These are phyloP conservation scores for Penstemon eatonii DNA, from an alignment of 257 asterid genomes.

Conservation along the genomic window DNA sequence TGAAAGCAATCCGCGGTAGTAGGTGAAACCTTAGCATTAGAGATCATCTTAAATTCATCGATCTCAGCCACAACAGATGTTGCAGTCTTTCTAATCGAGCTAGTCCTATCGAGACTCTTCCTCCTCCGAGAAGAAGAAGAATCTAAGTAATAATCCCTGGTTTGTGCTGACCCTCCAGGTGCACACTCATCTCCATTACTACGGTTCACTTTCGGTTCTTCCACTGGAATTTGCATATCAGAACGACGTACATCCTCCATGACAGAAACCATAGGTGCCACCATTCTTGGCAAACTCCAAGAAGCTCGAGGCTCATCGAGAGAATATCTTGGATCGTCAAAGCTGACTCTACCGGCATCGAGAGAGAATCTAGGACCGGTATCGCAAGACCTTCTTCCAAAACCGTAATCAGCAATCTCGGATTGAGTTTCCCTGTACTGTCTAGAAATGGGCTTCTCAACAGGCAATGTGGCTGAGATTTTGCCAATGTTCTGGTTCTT, in stretches of 20 bases:
- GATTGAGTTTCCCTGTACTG: slow-evolving; percentile 77
- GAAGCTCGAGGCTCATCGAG: slow-evolving; percentile 90
- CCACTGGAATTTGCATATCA: slow-evolving; percentile 71
- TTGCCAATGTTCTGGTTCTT: slow-evolving; percentile 57
- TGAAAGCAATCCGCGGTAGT: slow-evolving; percentile 46
- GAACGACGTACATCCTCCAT: slow-evolving; percentile 61
- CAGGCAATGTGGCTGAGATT: slow-evolving; percentile 57
- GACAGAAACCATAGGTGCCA: slow-evolving; percentile 72
- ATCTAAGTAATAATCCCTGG: slow-evolving; percentile 73
- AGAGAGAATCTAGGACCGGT: slow-evolving; percentile 83
- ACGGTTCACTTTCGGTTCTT: slow-evolving; percentile 37
- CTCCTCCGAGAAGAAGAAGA: slow-evolving; percentile 78
- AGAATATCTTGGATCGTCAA: slow-evolving; percentile 78
- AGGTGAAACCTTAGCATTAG: slow-evolving; percentile 62
- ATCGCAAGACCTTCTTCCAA: slow-evolving; percentile 82
- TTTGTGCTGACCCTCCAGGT: slow-evolving; percentile 84
- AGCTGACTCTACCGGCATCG: slow-evolving; percentile 74
- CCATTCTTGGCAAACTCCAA: slow-evolving; percentile 68
- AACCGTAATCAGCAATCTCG: slow-evolving; percentile 87
- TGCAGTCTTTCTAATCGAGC: slow-evolving; percentile 73
- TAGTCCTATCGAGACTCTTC: slow-evolving; percentile 92
- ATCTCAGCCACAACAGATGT: slow-evolving; percentile 84
- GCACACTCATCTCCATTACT: slow-evolving; percentile 38
- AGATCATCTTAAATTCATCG: slow-evolving; percentile 59
- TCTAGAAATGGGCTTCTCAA: slow-evolving; percentile 68